These are phyloP conservation scores for Tylopilus felleus DNA, from an alignment of 768 basidiomycete species.

Conservation along the genomic window DNA sequence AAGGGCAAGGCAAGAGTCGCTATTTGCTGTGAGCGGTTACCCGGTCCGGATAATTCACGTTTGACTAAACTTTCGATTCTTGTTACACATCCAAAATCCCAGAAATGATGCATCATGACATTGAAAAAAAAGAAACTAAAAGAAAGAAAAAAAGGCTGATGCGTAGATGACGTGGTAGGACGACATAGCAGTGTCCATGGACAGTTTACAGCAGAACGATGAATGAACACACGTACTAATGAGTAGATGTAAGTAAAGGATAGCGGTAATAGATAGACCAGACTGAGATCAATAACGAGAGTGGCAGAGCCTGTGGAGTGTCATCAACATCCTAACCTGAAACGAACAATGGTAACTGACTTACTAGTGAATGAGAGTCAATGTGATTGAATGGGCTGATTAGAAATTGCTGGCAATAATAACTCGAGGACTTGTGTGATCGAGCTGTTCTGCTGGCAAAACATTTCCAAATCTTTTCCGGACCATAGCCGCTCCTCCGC, in stretches of 20 bases:
- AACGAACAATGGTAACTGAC: constrained; percentile 6
- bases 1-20: constrained; percentile 13
- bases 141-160: constrained; percentile 8
- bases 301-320: constrained; percentile 6
- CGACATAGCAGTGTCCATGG: constrained; percentile 25
- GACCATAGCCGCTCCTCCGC: constrained; percentile 61
- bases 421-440: constrained; percentile 71
- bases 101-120: constrained; percentile 18
- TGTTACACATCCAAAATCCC: not conserved
- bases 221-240: constrained; percentile 31
- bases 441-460: constrained; percentile 88
- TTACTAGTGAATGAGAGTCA: constrained; percentile 23
- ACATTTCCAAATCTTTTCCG: constrained; percentile 77
- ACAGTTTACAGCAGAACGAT: constrained; percentile 25
- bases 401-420: constrained; percentile 50
- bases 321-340: constrained; percentile 9
- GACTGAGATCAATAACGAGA: constrained; percentile 23
- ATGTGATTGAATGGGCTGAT: constrained; percentile 30
- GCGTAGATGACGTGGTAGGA: constrained; percentile 23
- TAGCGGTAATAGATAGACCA: constrained; percentile 28
- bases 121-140: constrained; percentile 6
- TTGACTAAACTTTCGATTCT: not conserved
- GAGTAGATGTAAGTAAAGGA: constrained; percentile 22
- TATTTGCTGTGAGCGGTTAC: not conserved
- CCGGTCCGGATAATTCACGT: not conserved